Base-by-base conservation (phyloP, 2,329 filamentous ascomycete species). In the Exophiala viscosa region DNA sequence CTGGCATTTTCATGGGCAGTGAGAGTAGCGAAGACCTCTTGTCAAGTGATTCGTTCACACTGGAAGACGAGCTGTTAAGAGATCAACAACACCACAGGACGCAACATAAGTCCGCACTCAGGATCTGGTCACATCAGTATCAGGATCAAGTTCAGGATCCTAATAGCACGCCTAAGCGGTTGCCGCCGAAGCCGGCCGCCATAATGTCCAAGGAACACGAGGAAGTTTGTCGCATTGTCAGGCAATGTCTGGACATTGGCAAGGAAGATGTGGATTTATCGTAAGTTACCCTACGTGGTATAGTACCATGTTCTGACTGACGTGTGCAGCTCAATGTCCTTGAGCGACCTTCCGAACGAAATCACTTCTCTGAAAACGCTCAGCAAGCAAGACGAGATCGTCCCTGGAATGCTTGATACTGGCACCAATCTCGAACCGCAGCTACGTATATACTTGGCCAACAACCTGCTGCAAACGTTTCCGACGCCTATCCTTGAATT, bases 1-100 rank as follows among this genome's bases (percentile, higher is more conserved):
- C 71, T 61, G 73, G 73, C 52, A 71, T 76, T 9, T 76, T 73
- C 68, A 73, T 76, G 72, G 71, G 68, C 2, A 75, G 73, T 59
- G 73, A 76, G 60, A 70, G 72, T 52, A 70, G 70, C 7, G 64
- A 61, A 2, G 65, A 63, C 2, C 66, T 67, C 5, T 64, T 66
- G 35, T 62, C 68, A 40, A 62, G 70, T 45, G 70, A 71, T 65
- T 60, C 65, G 13, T 62, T 66, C 13, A 71, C 68, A 61, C 65
- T 69, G 17, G 72, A 73, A 48, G 70, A 73, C 40, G 62, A 71
- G 41, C 50, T 68, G 43, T 59, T 67, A 38, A 39, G 52, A 15
- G 58, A 57, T 13, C 54, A 57, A 62, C 61, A 41, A 61, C 58
- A 35, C 23, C 40, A 31, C 18, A 42, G n/a, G 40, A 42, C 40